A percentile compares a stretch with the other conserved stretches of the same genome.
phyloP scores from a whole-genome alignment of 345 rosid genomes.

The Boechera divaricarpa region DNA sequence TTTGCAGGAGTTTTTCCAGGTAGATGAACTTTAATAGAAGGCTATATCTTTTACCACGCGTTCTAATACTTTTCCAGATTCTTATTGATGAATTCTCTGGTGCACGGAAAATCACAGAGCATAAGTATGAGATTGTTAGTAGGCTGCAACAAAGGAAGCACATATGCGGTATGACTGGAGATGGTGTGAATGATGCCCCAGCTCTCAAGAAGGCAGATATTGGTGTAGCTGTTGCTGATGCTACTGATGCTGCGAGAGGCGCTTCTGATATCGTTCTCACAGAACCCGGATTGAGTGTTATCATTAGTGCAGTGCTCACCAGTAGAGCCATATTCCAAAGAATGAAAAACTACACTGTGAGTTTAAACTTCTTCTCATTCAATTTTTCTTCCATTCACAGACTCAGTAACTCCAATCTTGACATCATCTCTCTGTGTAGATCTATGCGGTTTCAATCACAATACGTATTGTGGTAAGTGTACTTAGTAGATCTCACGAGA shows the following conservation, averaged over 20 bases:
- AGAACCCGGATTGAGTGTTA: slow-evolving; percentile 94
- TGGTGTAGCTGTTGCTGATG: slow-evolving; percentile 96
- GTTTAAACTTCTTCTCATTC: slow-evolving; percentile 32
- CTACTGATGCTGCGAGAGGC: slow-evolving; percentile 94
- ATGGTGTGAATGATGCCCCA: slow-evolving; percentile 95
- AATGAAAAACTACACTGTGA: slow-evolving; percentile 95
- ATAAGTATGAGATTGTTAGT: slow-evolving; percentile 88
- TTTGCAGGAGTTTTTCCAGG: slow-evolving; percentile 97
- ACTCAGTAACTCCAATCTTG: slow-evolving; percentile 25
- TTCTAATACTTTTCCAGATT: slow-evolving; percentile 9
- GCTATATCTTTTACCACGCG: background rate
- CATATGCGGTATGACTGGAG: slow-evolving; percentile 97
- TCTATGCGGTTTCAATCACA: slow-evolving; percentile 92
- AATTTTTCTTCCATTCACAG: background rate
- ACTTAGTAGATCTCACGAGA: background rate
- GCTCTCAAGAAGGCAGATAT: slow-evolving; percentile 95
- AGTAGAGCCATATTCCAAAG: slow-evolving; percentile 95
- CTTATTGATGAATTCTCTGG: background rate
- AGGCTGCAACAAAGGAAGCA: slow-evolving; percentile 88
- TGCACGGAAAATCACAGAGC: slow-evolving; percentile 53
- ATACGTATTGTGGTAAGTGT: slow-evolving; percentile 88
- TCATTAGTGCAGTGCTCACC: slow-evolving; percentile 89
- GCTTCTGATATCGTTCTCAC: slow-evolving; percentile 97
- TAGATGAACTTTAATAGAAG: slow-evolving; percentile 16
- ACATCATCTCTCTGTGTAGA: slow-evolving; percentile 50